Conservation (phyloP, 306 rosid species). For the Elaeagnus macrophylla region DNA sequence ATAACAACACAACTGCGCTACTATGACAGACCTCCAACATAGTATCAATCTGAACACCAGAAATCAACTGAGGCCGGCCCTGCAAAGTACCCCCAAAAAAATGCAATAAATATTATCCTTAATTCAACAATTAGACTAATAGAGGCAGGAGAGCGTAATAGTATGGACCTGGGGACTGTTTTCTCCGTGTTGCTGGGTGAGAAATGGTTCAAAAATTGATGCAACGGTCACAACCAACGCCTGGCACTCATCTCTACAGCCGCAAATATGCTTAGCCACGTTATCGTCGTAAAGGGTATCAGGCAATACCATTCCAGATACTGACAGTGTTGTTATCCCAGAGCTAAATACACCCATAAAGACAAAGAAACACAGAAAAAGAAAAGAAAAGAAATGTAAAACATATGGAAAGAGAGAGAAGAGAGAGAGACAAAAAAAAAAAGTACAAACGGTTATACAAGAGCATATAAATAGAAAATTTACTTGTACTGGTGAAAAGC, state of each 20-base stretch:
- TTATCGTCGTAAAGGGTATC: constrained; percentile 40
- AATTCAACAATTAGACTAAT: constrained; percentile 8
- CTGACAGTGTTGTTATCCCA: constrained; percentile 84
- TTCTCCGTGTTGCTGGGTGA: constrained; percentile 49
- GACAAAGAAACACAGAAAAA: constrained; percentile 9
- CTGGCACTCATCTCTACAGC: constrained; percentile 33
- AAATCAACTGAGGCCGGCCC: constrained; percentile 72
- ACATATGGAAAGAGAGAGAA: no score
- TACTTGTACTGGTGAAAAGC: constrained; percentile 90
- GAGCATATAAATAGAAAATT: not conserved
- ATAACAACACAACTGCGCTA: not conserved
- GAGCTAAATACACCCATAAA: constrained; percentile 43
- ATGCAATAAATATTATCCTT: constrained; percentile 11
- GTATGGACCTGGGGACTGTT: constrained; percentile 48
- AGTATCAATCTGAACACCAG: constrained; percentile 70
- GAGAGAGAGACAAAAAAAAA: no score
- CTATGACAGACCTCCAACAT: constrained; percentile 53
- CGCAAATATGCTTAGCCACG: constrained; percentile 37
- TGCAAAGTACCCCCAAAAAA: constrained; percentile 31
- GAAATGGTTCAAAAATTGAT: constrained; percentile 84
- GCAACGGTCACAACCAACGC: constrained; percentile 67
- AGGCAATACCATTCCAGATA: constrained; percentile 84
- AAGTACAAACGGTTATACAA: not conserved
- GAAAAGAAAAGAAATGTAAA: constrained; percentile 5
- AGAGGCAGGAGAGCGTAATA: constrained; percentile 2